Base-by-base conservation (phyloP, 257 asterid species). In the Misopates orontium region DNA sequence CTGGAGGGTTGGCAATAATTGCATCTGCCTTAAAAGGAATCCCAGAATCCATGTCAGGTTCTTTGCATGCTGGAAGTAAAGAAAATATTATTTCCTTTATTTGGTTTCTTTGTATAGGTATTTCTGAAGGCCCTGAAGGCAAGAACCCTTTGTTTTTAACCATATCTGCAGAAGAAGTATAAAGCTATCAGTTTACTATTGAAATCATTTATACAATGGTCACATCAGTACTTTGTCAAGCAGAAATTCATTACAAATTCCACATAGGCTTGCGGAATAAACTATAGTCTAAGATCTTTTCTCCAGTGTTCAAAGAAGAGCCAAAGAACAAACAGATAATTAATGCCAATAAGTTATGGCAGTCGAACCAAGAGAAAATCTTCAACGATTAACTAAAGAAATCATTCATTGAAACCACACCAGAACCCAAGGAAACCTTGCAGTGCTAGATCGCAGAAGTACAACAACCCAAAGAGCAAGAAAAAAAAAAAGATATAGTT, bases 61-160 rank as follows among this genome's bases (percentile, higher is more conserved):
- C 96, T 75, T 80, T 79, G 83, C 95, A 90, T 19, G 99, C 96
- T 56, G 95, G 90, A 68, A 80, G 87, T 51, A 93, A 76, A 60
- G 99, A 93, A 77, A 78, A 47, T 77, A 93, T 90, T 56, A 93
- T 86, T 72, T 88, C 95, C 79, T 88, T 93, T 71, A 90, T 81
- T 78, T 93, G 99, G 52, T 83, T 90, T 74, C 96, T 75, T 64
- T 90, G 96, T 42, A 76, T 56, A 10, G 96, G 94, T 77, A 93
- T 87, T 80, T 93, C 99, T 70, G 97, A 93, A 62, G 97, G 99
- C 68, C 95, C 97, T 24, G 99, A 90, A 63, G 99, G 99, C 85
- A 93, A 82, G 76, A 93, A 90, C 16, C 99, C 99, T 80, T 93
- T 93, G 83, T 93, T 93, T 76, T 93, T 93, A 48, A 93, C 99